phyloP scores from a whole-genome alignment of 805 yeast genomes.

The Tetrapisispora taiwanensis region DNA sequence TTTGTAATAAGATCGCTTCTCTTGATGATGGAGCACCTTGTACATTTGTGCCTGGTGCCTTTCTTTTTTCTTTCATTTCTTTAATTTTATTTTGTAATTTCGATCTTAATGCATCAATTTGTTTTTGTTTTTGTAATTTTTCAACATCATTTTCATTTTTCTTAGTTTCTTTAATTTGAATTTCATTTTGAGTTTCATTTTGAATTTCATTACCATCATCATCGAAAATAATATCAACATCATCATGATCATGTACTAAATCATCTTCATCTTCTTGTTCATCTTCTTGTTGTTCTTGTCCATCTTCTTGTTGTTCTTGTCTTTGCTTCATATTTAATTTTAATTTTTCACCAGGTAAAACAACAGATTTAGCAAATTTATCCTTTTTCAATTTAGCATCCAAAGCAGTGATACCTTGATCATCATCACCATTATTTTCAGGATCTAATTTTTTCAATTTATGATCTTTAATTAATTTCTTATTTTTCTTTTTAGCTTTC shows the following conservation, averaged over 20 bases:
- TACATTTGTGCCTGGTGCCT: conserved; percentile 79
- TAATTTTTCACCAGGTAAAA: conserved; percentile 29
- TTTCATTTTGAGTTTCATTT: conserved; percentile 5
- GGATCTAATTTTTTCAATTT: conserved; percentile 75
- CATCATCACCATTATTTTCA: conserved; percentile 29
- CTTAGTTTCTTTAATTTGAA: conserved; percentile 11
- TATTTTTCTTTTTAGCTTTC: conserved; percentile 71
- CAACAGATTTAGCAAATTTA: conserved; percentile 39
- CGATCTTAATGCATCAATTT: conserved; percentile 58
- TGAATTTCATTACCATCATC: conserved; percentile 55
- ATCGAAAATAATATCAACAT: conserved; percentile 46
- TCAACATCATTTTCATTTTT: conserved; percentile 15
- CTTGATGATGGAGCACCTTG: conserved; percentile 79
- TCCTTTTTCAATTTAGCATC: conserved; percentile 50
- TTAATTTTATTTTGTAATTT: conserved; percentile 68
- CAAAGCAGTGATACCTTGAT: conserved; percentile 45
- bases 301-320: conserved; percentile 13
- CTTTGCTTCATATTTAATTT: conserved; percentile 9
- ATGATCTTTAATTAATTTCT: conserved; percentile 49
- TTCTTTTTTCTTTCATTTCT: conserved; percentile 64
- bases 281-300: conserved; percentile 12
- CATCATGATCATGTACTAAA: conserved; percentile 15
- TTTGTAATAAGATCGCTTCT: conserved; percentile 64
- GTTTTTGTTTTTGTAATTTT: conserved; percentile 37
- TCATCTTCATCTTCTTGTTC: conserved; percentile 14